Percentiles rank a stretch among this genome's conserved stretches.
These are phyloP conservation scores for Rheum nobile DNA, from an alignment of 148 eudicot genomes.

Conservation along the genomic window DNA sequence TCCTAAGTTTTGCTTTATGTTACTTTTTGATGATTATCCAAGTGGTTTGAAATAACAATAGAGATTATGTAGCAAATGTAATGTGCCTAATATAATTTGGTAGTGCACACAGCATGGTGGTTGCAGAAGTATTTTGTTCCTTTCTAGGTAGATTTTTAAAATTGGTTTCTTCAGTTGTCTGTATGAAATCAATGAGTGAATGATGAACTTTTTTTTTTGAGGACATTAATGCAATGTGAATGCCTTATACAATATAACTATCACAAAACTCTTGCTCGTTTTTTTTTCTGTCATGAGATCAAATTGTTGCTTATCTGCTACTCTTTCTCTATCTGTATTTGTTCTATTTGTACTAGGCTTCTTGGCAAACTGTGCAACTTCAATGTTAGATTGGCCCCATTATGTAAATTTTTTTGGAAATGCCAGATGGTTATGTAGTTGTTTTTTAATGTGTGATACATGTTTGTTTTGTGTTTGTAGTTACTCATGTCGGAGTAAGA, in stretches of 20 bases:
- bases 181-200: neutral
- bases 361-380: neutral
- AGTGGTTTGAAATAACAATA: neutral
- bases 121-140: neutral
- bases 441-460: neutral
- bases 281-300: neutral
- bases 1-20: neutral
- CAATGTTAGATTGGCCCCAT: neutral
- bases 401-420: neutral
- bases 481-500: neutral
- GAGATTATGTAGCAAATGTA: neutral
- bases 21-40: neutral
- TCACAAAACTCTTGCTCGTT: neutral
- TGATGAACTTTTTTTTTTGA: neutral
- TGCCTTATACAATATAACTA: neutral
- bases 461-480: neutral
- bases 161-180: neutral
- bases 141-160: neutral
- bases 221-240: neutral
- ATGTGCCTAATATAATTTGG: neutral
- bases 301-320: neutral
- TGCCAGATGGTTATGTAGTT: neutral
- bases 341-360: neutral
- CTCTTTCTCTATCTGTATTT: neutral
- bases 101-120: neutral